These are phyloP conservation scores for Kwoniella bestiolae DNA, from an alignment of 768 basidiomycete genomes.

Conservation along the genomic window DNA sequence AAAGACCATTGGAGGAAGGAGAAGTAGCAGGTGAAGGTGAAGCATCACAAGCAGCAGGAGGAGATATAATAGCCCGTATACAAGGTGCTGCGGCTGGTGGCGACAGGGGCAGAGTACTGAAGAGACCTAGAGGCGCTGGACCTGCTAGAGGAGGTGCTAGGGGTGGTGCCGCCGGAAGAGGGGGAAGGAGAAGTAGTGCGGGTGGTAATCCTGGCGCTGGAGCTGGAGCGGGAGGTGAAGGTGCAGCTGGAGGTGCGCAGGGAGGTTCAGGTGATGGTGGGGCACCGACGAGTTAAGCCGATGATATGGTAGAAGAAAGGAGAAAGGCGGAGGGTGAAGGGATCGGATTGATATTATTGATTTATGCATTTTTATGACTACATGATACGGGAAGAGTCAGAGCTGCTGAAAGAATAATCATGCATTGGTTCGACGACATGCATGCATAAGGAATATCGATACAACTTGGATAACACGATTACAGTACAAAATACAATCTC, in stretches of 20 bases:
- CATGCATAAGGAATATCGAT: too few species aligned
- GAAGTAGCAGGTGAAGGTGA: slow-evolving; percentile 27
- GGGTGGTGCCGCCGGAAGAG: slow-evolving; percentile 12
- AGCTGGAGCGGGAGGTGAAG: slow-evolving; percentile 15
- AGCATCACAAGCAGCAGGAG: neutral
- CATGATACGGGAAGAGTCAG: too few species aligned
- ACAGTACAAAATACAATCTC: too few species aligned
- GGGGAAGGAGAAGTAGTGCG: slow-evolving; percentile 18
- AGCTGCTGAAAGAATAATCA: too few species aligned
- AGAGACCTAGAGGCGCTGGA: slow-evolving; percentile 36
- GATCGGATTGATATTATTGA: too few species aligned
- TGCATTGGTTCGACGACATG: too few species aligned
- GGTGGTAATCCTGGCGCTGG: slow-evolving; percentile 6
- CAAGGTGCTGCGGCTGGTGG: slow-evolving; percentile 20
- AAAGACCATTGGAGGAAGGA: slow-evolving; percentile 48
- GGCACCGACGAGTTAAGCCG: too few species aligned
- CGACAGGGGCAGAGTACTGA: slow-evolving; percentile 26
- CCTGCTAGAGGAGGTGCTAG: slow-evolving; percentile 7
- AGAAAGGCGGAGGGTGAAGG: too few species aligned
- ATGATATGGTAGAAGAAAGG: too few species aligned
- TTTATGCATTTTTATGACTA: too few species aligned
- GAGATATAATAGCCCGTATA: slow-evolving; percentile 24
- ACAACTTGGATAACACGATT: too few species aligned
- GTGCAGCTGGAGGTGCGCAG: neutral
- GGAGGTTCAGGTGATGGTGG: neutral